A percentile compares a stretch with the other conserved stretches of the same genome.
Evolutionary conservation across 2,329 filamentous ascomycete species (phyloP).

Genomic region (Gremmenia infestans): DNA sequence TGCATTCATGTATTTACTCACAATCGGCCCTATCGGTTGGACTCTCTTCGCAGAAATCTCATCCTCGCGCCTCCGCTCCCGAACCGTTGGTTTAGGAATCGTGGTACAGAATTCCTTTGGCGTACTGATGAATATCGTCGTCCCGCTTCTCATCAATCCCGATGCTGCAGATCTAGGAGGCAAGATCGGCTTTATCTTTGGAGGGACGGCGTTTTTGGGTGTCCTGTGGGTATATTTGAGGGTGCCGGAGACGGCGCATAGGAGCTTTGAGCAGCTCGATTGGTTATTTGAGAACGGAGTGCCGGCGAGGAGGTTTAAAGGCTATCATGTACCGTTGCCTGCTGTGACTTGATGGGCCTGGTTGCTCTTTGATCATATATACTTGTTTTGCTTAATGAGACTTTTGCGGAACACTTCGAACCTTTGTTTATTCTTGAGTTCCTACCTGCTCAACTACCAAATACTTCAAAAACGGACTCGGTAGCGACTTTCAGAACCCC

Average conservation of each 20-base stretch:
- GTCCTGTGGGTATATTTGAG: conserved; percentile 34
- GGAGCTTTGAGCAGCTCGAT: conserved; percentile 21
- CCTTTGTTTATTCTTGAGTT: too few relatives aligned
- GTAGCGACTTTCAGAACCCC: too few relatives aligned
- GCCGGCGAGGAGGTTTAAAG: conserved; percentile 13
- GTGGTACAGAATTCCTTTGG: conserved; percentile 36
- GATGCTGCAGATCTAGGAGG: conserved; percentile 36
- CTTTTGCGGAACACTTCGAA: too few relatives aligned
- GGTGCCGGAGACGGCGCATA: conserved; percentile 34
- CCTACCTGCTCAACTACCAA: too few relatives aligned
- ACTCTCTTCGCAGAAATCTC: conserved; percentile 37
- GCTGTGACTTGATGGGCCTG: not conserved
- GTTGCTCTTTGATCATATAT: not conserved
- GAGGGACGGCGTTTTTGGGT: conserved; percentile 30
- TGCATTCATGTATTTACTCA: conserved; percentile 36
- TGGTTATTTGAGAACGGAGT: conserved; percentile 15
- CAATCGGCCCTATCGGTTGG: conserved; percentile 38
- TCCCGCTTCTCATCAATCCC: conserved; percentile 37
- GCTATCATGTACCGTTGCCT: not conserved
- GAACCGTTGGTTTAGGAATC: conserved; percentile 37
- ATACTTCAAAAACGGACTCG: too few relatives aligned
- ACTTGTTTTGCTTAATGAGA: not conserved
- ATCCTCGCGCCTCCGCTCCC: conserved; percentile 33
- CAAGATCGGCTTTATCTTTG: conserved; percentile 39
- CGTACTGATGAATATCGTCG: conserved; percentile 27